Conservation (phyloP, 345 rosid genomes). For the Mangifera indica region DNA sequence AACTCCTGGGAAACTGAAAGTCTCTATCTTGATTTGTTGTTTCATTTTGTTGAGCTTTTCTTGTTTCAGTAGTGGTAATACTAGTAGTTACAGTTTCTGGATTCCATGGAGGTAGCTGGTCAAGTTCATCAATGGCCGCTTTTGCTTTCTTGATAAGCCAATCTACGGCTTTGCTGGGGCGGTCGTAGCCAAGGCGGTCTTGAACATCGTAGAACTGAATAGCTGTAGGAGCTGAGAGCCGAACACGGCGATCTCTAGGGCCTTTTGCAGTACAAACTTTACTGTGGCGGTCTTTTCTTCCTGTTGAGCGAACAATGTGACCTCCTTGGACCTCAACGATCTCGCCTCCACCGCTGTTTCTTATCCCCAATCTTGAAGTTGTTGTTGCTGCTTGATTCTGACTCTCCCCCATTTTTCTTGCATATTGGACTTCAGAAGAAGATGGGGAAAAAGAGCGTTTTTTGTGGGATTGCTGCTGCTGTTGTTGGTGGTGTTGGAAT, state of each 20-base stretch:
- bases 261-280: constrained; percentile 95
- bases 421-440: constrained; percentile 42
- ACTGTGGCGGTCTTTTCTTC: constrained; percentile 87
- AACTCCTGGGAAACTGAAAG: constrained; percentile 29
- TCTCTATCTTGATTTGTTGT: constrained; percentile 20
- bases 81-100: constrained; percentile 34
- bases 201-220: constrained; percentile 97
- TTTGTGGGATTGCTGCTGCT: constrained; percentile 38
- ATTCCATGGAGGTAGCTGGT: constrained; percentile 77
- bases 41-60: constrained; percentile 18
- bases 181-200: constrained; percentile 88
- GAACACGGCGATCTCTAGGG: constrained; percentile 91
- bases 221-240: constrained; percentile 94
- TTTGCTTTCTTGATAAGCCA: constrained; percentile 92
- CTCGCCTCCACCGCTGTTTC: constrained; percentile 46
- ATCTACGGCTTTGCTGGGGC: constrained; percentile 97
- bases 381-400: constrained; percentile 42
- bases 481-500: constrained; percentile 21
- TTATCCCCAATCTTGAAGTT: constrained; percentile 53
- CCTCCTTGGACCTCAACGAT: constrained; percentile 96
- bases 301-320: constrained; percentile 87
- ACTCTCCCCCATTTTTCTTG: constrained; percentile 49
- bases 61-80: constrained; percentile 20
- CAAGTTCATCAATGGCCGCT: constrained; percentile 79
- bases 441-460: constrained; percentile 35